A percentile compares a stretch with the other conserved stretches of the same genome.
Conservation (phyloP, 1,139 yeast species). For the Magnusiomyces fungicola region DNA sequence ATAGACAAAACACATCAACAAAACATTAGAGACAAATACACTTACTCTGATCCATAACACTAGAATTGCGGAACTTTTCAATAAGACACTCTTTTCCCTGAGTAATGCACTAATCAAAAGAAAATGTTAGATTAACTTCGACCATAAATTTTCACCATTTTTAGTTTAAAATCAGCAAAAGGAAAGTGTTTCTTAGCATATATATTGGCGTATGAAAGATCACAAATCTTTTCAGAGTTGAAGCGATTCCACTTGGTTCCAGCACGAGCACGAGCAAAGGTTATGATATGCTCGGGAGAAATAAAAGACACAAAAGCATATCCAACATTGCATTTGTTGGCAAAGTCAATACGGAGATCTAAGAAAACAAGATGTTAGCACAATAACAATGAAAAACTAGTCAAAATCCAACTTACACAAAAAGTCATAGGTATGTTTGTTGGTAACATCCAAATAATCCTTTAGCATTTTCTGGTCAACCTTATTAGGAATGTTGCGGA, state of each 20-base stretch:
- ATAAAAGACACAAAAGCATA: slow-evolving; percentile 47
- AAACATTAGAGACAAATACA: background rate
- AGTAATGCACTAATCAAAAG: slow-evolving; percentile 19
- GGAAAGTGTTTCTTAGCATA: slow-evolving; percentile 18
- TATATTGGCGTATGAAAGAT: slow-evolving; percentile 43
- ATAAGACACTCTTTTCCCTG: slow-evolving; percentile 42
- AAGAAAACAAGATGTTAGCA: slow-evolving; percentile 30
- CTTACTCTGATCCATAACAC: slow-evolving; percentile 40
- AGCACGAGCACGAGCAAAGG: slow-evolving; percentile 39
- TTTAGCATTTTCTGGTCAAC: slow-evolving; percentile 40
- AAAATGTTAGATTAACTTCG: slow-evolving; percentile 10
- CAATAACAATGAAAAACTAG: slow-evolving; percentile 44
- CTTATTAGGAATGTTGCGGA: slow-evolving; percentile 46
- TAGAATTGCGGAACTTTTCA: slow-evolving; percentile 43
- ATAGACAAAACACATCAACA: too few relatives aligned
- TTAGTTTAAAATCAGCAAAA: too few relatives aligned
- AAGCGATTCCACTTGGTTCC: slow-evolving; percentile 43
- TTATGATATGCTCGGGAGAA: slow-evolving; percentile 38
- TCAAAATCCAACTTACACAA: slow-evolving; percentile 34
- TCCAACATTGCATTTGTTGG: slow-evolving; percentile 45
- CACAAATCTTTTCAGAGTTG: slow-evolving; percentile 44
- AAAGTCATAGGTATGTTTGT: slow-evolving; percentile 46
- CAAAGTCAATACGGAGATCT: slow-evolving; percentile 45
- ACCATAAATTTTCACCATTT: too few relatives aligned
- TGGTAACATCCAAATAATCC: slow-evolving; percentile 41